Base-by-base conservation (phyloP, 257 asterid species). In the Solanum chilense region DNA sequence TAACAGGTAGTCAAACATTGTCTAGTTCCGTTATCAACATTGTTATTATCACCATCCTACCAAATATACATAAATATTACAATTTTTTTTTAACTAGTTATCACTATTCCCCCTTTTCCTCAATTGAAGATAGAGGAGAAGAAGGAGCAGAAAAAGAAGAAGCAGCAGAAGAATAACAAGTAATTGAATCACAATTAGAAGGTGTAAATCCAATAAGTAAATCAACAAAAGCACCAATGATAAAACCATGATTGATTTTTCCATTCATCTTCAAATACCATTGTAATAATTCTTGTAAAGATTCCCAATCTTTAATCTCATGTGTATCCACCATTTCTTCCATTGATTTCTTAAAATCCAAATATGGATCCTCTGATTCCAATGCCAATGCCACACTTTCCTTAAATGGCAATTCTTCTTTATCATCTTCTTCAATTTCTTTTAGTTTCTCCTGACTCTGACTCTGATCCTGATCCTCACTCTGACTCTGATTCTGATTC, bases 331-430 rank as follows among this genome's bases (percentile, higher is more conserved):
- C 88, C 92, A 90, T 90, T 78, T 88, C 92, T 49, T 87, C 86
- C 92, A 90, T 90, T 3, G 92, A 90, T 75, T 60, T 87, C 90
- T 88, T 90, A 91, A 90, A 90, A 85, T 90, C 92, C n/a, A 31
- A 27, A 70, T 88, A 88, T 33, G 92, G 92, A 84, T 90, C 90
- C 8, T 74, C 87, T 27, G 92, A 90, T 27, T 82, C 88, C 90
- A 88, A 73, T 4, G 91, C 87, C 80, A 90, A 8, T n/a, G 62
- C 87, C 49, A 90, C 90, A 75, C 91, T 87, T 69, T 85, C 90
- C 49, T 82, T 62, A 27, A 83, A 83, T 27, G 89, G 90, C 33
- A 74, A 75, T 12, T 21, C 85, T 23, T 81, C 86, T 7, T 20
- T 39, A 4, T n/a, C 49, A 42, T 76, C 47, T 83, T 89, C 25